Conservation (phyloP, 1,139 yeast species). For the Debaryomyces robertsiae region DNA sequence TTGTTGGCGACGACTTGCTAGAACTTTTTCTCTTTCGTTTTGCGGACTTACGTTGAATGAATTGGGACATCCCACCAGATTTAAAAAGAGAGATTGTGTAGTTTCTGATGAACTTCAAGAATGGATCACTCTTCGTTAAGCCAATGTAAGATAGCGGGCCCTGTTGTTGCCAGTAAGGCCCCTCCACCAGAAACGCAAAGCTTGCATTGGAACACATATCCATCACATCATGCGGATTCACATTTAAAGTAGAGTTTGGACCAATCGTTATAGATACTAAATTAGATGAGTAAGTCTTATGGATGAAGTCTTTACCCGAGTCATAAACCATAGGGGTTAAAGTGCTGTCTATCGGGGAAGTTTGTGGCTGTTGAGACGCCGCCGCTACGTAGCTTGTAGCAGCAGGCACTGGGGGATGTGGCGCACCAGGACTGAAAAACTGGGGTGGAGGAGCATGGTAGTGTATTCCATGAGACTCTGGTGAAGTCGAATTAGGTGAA, state of each 20-base stretch:
- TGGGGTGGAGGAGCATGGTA: too few species aligned
- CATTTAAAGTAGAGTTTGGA: conserved; percentile 38
- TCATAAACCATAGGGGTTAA: too few species aligned
- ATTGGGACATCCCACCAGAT: conserved; percentile 41
- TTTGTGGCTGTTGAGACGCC: too few species aligned
- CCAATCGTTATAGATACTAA: conserved; percentile 40
- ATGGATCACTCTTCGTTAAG: conserved; percentile 46
- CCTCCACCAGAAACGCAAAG: conserved; percentile 40
- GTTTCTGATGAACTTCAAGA: conserved; percentile 40
- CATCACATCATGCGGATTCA: conserved; percentile 40
- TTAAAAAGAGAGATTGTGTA: conserved; percentile 38
- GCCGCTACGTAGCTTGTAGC: too few species aligned
- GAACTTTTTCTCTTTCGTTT: conserved; percentile 15
- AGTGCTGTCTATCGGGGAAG: background rate
- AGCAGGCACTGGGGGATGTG: too few species aligned
- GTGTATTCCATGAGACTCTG: too few species aligned
- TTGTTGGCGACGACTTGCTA: conserved; percentile 4
- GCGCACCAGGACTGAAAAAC: too few species aligned
- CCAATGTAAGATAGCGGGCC: conserved; percentile 49
- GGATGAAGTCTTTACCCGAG: conserved; percentile 13
- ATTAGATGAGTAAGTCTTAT: background rate
- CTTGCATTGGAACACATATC: conserved; percentile 41
- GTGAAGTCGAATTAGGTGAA: too few species aligned
- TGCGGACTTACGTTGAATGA: conserved; percentile 26
- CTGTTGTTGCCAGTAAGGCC: conserved; percentile 43